phyloP scores from a whole-genome alignment of 2,329 filamentous ascomycete species.

The Sporothrix curviconia region DNA sequence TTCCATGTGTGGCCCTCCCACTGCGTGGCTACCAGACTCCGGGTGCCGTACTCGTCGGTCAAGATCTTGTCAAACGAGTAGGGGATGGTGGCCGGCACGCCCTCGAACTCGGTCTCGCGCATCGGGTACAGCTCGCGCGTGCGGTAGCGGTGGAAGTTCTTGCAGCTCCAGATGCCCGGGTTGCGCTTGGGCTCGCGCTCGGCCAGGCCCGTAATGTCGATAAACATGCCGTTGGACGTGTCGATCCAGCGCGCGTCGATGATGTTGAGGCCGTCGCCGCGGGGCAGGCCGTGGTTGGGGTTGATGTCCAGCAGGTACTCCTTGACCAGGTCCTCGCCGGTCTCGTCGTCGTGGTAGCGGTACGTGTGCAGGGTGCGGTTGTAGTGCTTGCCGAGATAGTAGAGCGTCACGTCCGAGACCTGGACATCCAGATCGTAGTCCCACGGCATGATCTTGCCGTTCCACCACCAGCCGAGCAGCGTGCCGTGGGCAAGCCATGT shows the following conservation, averaged over 20 bases:
- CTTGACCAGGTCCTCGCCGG: slow-evolving; percentile 33
- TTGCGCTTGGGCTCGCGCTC: slow-evolving; percentile 53
- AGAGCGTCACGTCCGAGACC: slow-evolving; percentile 60
- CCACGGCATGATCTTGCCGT: slow-evolving; percentile 69
- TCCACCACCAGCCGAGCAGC: slow-evolving; percentile 86
- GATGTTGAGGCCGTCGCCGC: slow-evolving; percentile 65
- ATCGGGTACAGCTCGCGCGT: slow-evolving; percentile 70
- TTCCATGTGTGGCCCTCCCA: slow-evolving; percentile 58
- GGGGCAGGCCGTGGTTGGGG: slow-evolving; percentile 56
- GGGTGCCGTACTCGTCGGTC: slow-evolving; percentile 58
- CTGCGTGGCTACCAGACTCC: slow-evolving; percentile 52
- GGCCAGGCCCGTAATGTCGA: slow-evolving; percentile 73
- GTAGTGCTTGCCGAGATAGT: slow-evolving; percentile 55
- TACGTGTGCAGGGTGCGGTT: slow-evolving; percentile 64
- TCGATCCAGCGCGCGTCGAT: slow-evolving; percentile 85
- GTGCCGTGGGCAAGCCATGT: slow-evolving; percentile 86
- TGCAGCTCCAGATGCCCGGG: slow-evolving; percentile 69
- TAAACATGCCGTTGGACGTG: slow-evolving; percentile 65
- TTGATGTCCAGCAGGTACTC: slow-evolving; percentile 72
- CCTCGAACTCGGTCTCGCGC: slow-evolving; percentile 68
- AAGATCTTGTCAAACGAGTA: slow-evolving; percentile 61
- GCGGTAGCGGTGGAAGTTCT: slow-evolving; percentile 69
- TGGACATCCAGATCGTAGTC: slow-evolving; percentile 82
- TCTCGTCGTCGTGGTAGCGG: slow-evolving; percentile 37
- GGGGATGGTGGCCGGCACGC: slow-evolving; percentile 62